Conservation (phyloP, 208 protist genomes). For the Vickermania ingenoplastis region DNA sequence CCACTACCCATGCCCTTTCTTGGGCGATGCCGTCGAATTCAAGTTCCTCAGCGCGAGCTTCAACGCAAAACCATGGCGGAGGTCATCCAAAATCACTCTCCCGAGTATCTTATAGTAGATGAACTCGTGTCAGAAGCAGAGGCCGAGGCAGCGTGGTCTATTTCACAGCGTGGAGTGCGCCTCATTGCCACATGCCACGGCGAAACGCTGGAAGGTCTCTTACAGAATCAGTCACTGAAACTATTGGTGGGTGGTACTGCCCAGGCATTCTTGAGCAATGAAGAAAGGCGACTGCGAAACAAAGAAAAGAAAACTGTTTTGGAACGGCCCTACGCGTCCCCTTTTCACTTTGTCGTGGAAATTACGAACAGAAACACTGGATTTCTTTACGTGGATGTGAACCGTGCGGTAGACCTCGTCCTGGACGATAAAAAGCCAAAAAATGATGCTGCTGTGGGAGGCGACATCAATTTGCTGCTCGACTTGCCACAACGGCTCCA, state of each 20-base stretch:
- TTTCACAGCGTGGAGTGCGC: conserved; percentile 76
- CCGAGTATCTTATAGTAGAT: conserved; percentile 90
- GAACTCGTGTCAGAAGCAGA: conserved; percentile 79
- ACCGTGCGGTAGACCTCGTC: conserved; percentile 71
- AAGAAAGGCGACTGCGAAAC: conserved; percentile 63
- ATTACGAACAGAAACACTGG: conserved; percentile 35
- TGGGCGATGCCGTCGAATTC: conserved; percentile 81
- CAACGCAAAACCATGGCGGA: conserved; percentile 82
- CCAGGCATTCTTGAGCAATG: conserved; percentile 85
- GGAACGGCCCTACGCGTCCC: conserved; percentile 59
- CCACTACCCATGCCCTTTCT: conserved; percentile 78
- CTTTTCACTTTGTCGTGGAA: conserved; percentile 80
- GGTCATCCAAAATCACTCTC: conserved; percentile 92
- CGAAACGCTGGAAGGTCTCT: conserved; percentile 48
- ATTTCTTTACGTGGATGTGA: conserved; percentile 75
- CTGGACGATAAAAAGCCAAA: conserved; percentile 62
- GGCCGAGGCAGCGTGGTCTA: conserved; percentile 76
- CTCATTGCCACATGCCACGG: conserved; percentile 90
- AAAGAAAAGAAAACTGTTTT: conserved; percentile 81
- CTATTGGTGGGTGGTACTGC: conserved; percentile 82
- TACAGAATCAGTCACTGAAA: conserved; percentile 85
- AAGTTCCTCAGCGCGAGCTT: conserved; percentile 51
- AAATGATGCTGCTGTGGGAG: conserved; percentile 32
- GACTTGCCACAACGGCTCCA: conserved; percentile 24
- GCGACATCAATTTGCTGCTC: conserved; percentile 20